A percentile compares a stretch with the other conserved stretches of the same genome.
Conservation (phyloP, 73 alveolate genomes). For the Paramecium bursaria region DNA sequence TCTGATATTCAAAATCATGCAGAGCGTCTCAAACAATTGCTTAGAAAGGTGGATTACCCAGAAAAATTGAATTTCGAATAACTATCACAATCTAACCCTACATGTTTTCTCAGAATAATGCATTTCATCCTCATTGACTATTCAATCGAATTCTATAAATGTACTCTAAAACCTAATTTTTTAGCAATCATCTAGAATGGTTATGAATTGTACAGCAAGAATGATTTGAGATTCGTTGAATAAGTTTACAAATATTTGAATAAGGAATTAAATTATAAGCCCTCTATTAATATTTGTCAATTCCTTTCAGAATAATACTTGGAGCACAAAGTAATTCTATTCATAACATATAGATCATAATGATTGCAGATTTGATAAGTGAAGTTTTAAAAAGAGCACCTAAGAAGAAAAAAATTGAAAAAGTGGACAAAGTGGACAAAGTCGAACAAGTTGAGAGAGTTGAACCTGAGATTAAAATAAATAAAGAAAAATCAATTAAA, state of each 20-base stretch:
- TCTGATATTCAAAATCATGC: neutral
- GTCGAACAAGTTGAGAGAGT: neutral
- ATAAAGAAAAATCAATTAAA: too few species aligned
- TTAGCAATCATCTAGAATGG: neutral
- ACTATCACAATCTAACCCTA: neutral
- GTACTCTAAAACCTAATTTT: neutral
- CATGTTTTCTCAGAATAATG: too few species aligned
- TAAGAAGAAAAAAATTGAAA: too few species aligned
- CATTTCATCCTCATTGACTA: neutral
- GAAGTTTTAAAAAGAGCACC: neutral
- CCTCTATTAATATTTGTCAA: constrained; percentile 17
- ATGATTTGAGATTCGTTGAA: constrained; percentile 19
- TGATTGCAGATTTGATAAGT: neutral
- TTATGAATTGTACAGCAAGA: neutral
- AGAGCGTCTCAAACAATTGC: neutral
- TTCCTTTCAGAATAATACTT: constrained; percentile 43
- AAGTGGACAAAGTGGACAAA: neutral
- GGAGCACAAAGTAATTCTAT: constrained; percentile 30
- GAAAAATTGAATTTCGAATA: neutral
- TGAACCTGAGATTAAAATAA: neutral
- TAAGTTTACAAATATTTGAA: constrained; percentile 33
- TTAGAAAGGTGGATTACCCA: neutral
- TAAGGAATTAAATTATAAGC: constrained; percentile 42
- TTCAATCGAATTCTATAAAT: neutral
- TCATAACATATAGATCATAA: neutral